Conservation (phyloP, 352 stramenopile species). For the Phytophthora sansomeana region DNA sequence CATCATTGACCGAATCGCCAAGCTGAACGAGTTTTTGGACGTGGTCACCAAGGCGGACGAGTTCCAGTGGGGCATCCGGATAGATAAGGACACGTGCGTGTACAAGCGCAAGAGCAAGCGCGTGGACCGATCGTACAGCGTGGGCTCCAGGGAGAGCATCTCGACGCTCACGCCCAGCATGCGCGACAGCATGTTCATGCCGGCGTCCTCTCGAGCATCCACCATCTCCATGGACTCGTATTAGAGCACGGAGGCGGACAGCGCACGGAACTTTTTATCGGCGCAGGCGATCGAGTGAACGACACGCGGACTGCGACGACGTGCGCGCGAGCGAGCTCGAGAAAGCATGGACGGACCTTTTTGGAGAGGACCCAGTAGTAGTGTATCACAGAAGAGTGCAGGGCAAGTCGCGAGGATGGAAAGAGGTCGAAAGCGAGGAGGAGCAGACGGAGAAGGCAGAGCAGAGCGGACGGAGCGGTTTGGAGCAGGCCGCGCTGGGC, state of each 20-base stretch:
- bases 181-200: conserved; percentile 83
- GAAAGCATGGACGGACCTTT: conserved; percentile 18
- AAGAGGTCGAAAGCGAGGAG: neutral
- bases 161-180: conserved; percentile 76
- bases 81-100: conserved; percentile 91
- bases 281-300: conserved; percentile 8
- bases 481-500: conserved; percentile 1
- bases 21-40: conserved; percentile 89
- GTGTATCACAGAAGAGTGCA: conserved; percentile 46
- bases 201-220: conserved; percentile 59
- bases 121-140: conserved; percentile 68
- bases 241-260: conserved; percentile 23
- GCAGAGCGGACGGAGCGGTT: neutral
- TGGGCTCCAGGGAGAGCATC: conserved; percentile 79
- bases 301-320: conserved; percentile 5
- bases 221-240: conserved; percentile 75
- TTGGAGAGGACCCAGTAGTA: conserved; percentile 38
- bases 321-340: conserved; percentile 8
- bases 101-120: conserved; percentile 91
- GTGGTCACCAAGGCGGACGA: conserved; percentile 85
- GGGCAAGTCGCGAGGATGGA: conserved; percentile 14
- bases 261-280: conserved; percentile 5
- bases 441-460: conserved; percentile 6
- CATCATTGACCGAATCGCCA: conserved; percentile 87
- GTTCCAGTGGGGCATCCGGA: conserved; percentile 91